phyloP scores from a whole-genome alignment of 192 early-diverging fungal species.

The Allomyces macrogynus region DNA sequence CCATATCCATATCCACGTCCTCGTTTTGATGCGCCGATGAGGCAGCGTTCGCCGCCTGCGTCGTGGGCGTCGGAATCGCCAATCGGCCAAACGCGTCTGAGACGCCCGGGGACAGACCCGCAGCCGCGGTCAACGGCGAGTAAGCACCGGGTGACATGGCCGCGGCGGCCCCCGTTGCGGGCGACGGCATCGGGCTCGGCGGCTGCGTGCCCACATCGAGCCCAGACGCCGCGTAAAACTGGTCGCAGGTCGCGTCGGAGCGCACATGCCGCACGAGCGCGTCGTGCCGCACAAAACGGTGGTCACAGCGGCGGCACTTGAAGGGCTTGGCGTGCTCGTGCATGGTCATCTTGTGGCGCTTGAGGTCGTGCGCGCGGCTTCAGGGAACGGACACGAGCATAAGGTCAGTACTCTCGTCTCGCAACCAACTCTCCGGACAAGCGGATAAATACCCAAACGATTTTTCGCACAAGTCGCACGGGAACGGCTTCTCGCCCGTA shows the following conservation, averaged over 20 bases:
- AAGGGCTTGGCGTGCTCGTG: constrained; percentile 9
- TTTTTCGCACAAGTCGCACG: not conserved
- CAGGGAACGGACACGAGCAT: not conserved
- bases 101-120: too few species aligned
- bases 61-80: too few species aligned
- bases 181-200: too few species aligned
- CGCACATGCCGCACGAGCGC: constrained; percentile 13
- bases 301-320: constrained; percentile 9
- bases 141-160: too few species aligned
- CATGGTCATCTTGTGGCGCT: constrained; percentile 11
- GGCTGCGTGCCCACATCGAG: not conserved
- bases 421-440: not conserved
- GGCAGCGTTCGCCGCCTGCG: too few species aligned
- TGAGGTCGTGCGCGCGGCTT: constrained; percentile 13
- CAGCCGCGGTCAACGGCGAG: too few species aligned
- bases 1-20: too few species aligned
- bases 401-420: not conserved
- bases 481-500: not conserved
- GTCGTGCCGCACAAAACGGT: constrained; percentile 13
- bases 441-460: not conserved
- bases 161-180: too few species aligned
- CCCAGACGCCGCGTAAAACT: not conserved
- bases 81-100: too few species aligned
- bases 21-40: too few species aligned
- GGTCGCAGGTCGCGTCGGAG: constrained; percentile 1